Base-by-base conservation (phyloP, 345 rosid genomes). In the Salix brachista region DNA sequence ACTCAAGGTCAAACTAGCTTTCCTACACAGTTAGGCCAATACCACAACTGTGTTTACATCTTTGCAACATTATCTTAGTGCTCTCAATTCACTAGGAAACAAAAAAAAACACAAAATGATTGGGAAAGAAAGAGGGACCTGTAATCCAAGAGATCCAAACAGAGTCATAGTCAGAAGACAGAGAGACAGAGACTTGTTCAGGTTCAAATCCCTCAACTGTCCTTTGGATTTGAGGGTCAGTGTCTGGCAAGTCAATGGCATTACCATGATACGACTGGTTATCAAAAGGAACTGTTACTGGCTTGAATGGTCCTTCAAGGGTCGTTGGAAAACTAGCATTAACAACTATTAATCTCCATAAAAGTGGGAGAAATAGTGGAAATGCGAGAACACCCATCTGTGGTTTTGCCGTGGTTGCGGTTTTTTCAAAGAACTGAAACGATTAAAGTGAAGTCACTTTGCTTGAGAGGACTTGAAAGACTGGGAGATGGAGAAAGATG, bases 141-240 rank as follows among this genome's bases (percentile, higher is more conserved):
- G 99, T 92, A 79, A 91, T 74, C 97, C 99, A 96, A 69, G 99
- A 96, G 69, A 93, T 78, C 94, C 91, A 91, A 44, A 88, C 85
- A 5, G 98, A 91, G 84, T 88, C 85, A 83, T 85, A 79, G 68
- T 62, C 80, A 44, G 87, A 80, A 56, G 97, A 92, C n/a, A 96
- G 92, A 39, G 99, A 92, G 76, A 96, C 75, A 0, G 92, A 90
- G 66, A 96, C 83, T 75, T 93, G 98, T 73, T 92, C 87, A 26
- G 97, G 97, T 79, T 61, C 75, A 79, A 90, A 88, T 39, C 84
- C 83, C 13, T 32, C 1, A 34, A 64, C 87, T 19, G 80, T 84
- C 79, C 88, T 68, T 39, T 78, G 84, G 72, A 91, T 75, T 18
- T 87, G 87, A 66, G 84, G 90, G 80, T 92, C 90, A 72, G 88